phyloP scores from a whole-genome alignment of 2,329 filamentous ascomycete genomes.

The Epichloe sp. region DNA sequence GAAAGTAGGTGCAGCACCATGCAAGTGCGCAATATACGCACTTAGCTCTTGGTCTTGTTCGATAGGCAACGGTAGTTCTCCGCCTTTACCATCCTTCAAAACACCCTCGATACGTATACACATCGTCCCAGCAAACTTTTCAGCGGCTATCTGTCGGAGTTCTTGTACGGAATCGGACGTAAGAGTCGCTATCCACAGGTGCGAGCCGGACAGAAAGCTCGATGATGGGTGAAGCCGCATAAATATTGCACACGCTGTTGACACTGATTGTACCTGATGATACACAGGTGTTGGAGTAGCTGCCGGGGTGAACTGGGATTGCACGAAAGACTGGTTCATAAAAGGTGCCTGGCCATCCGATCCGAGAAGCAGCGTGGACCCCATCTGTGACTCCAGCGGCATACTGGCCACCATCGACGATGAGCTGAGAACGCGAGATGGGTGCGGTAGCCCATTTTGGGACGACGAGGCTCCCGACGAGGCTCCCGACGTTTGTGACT shows the following conservation, averaged over 20 bases:
- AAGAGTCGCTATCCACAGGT: constrained; percentile 56
- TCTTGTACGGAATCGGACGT: constrained; percentile 44
- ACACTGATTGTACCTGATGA: constrained; percentile 11
- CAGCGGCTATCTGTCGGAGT: constrained; percentile 45
- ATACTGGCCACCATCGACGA: constrained; percentile 11
- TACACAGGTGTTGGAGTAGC: constrained; percentile 13
- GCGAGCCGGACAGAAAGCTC: constrained; percentile 33
- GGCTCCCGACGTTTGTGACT: constrained; percentile 7
- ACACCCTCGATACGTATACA: constrained; percentile 54
- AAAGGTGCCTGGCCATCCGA: constrained; percentile 25
- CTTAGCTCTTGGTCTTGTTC: constrained; percentile 59
- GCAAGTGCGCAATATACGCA: constrained; percentile 55
- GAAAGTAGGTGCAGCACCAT: constrained; percentile 31
- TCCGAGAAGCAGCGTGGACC: constrained; percentile 25
- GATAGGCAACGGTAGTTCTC: constrained; percentile 51
- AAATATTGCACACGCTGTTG: constrained; percentile 42
- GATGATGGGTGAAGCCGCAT: constrained; percentile 55
- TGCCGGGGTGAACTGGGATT: constrained; percentile 15
- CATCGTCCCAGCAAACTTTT: constrained; percentile 45
- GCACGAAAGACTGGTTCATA: constrained; percentile 19
- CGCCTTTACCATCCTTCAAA: constrained; percentile 43
- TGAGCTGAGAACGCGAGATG: constrained; percentile 14
- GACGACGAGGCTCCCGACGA: constrained; percentile 8
- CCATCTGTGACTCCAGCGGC: constrained; percentile 22
- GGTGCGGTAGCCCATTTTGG: constrained; percentile 9